Conservation (phyloP, 176 grass and related monocot genomes). For the Oryza officinalis region DNA sequence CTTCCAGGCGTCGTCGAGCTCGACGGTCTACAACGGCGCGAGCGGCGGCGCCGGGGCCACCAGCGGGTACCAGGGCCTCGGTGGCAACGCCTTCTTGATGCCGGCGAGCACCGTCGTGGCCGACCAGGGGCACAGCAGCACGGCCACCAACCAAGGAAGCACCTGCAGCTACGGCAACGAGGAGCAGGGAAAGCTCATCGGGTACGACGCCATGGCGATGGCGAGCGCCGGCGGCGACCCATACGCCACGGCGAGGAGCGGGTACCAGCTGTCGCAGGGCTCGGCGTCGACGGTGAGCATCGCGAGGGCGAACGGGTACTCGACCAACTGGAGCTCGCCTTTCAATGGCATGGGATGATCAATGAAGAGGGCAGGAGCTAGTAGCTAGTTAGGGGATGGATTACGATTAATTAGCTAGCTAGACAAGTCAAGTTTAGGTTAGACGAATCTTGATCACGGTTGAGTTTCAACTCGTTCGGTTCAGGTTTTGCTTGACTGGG, state of each 20-base stretch:
- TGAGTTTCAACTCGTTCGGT: background rate
- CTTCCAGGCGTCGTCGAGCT: slow-evolving; percentile 56
- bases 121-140: slow-evolving; percentile 52
- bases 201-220: slow-evolving; percentile 41
- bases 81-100: slow-evolving; percentile 33
- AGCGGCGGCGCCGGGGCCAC: background rate
- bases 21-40: slow-evolving; percentile 36
- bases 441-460: slow-evolving; percentile 22
- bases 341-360: slow-evolving; percentile 56
- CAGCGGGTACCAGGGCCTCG: slow-evolving; percentile 37
- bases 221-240: slow-evolving; percentile 26
- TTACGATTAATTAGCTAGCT: slow-evolving; percentile 36
- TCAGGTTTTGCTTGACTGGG: slow-evolving; percentile 29
- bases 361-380: slow-evolving; percentile 15
- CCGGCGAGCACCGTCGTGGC: slow-evolving; percentile 40
- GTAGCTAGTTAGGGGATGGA: slow-evolving; percentile 30
- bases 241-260: slow-evolving; percentile 41
- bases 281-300: slow-evolving; percentile 50
- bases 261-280: slow-evolving; percentile 66
- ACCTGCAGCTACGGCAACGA: slow-evolving; percentile 47
- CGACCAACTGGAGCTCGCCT: slow-evolving; percentile 48
- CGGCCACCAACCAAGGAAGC: slow-evolving; percentile 41
- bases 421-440: slow-evolving; percentile 35
- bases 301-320: slow-evolving; percentile 51
- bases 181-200: slow-evolving; percentile 44